Percentiles rank a stretch among this genome's conserved stretches.
phyloP scores from a whole-genome alignment of 345 rosid genomes.

The Gossypium anomalum region DNA sequence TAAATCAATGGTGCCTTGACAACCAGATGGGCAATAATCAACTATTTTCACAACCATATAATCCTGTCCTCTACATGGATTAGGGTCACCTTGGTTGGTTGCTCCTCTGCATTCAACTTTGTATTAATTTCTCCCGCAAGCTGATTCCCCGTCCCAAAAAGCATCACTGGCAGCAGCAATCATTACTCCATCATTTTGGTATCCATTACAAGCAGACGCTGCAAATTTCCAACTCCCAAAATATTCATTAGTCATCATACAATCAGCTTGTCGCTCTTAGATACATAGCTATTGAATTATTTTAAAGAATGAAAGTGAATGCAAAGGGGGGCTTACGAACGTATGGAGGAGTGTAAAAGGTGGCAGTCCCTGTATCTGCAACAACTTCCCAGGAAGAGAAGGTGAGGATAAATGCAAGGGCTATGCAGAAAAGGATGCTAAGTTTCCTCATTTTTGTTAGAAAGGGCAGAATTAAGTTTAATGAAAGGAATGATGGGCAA shows the following conservation, averaged over 20 bases:
- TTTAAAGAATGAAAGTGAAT: neutral
- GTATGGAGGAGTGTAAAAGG: slow-evolving; percentile 19
- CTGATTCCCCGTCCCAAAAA: slow-evolving; percentile 8
- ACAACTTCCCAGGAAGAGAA: slow-evolving; percentile 5
- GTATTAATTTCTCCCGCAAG: slow-evolving; percentile 14
- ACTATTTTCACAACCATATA: slow-evolving; percentile 19
- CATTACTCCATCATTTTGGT: slow-evolving; percentile 1
- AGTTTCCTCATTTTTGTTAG: neutral
- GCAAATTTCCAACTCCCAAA: neutral
- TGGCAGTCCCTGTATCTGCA: slow-evolving; percentile 18
- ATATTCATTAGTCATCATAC: neutral
- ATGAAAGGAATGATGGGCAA: neutral
- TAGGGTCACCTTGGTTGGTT: slow-evolving; percentile 10
- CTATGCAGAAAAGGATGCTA: neutral
- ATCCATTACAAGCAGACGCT: slow-evolving; percentile 20
- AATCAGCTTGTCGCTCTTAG: neutral
- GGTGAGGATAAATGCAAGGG: neutral
- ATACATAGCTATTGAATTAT: neutral
- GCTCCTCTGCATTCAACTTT: neutral
- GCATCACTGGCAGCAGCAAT: slow-evolving; percentile 11
- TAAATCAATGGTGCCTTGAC: too few species aligned
- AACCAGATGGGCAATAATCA: slow-evolving; percentile 18
- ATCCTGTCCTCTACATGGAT: slow-evolving; percentile 14
- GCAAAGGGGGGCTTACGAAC: slow-evolving; percentile 11
- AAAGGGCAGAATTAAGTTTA: neutral